These are phyloP conservation scores for Candida gigantensis DNA, from an alignment of 1,139 yeast species.

Conservation along the genomic window DNA sequence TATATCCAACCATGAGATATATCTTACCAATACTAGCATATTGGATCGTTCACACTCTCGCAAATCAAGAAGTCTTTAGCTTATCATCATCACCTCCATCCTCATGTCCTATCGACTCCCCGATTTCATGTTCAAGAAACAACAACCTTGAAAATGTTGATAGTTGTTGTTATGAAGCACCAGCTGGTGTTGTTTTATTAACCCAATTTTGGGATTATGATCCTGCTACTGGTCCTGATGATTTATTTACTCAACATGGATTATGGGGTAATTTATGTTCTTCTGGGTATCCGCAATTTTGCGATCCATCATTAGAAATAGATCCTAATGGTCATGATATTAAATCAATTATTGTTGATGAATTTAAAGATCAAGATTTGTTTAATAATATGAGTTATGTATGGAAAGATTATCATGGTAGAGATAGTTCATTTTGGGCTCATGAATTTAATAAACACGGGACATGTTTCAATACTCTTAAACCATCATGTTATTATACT, in stretches of 20 bases:
- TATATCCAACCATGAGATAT: no score
- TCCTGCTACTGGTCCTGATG: conserved; percentile 82
- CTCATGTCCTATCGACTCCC: conserved; percentile 64
- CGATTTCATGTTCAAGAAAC: conserved; percentile 58
- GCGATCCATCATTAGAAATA: conserved; percentile 62
- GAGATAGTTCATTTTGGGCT: conserved; percentile 77
- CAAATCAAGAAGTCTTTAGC: neutral
- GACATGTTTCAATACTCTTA: conserved; percentile 82
- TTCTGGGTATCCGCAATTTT: conserved; percentile 50
- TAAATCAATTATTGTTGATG: conserved; percentile 48
- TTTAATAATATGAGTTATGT: conserved; percentile 55
- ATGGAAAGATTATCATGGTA: conserved; percentile 81
- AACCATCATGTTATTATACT: conserved; percentile 62
- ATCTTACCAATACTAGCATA: neutral
- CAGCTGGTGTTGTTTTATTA: conserved; percentile 73
- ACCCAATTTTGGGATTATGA: conserved; percentile 95
- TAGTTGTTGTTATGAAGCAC: conserved; percentile 84
- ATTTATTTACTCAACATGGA: conserved; percentile 70
- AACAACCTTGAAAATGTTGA: conserved; percentile 33
- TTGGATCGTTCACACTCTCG: neutral
- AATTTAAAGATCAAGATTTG: conserved; percentile 52
- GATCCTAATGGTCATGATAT: conserved; percentile 38
- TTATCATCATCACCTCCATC: neutral
- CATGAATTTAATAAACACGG: conserved; percentile 97
- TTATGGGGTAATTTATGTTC: conserved; percentile 52